Evolutionary conservation across 805 yeast species (phyloP), one percentile per base, ranked within the genome.

Genomic region (Lipomyces spencermartinsiae): DNA sequence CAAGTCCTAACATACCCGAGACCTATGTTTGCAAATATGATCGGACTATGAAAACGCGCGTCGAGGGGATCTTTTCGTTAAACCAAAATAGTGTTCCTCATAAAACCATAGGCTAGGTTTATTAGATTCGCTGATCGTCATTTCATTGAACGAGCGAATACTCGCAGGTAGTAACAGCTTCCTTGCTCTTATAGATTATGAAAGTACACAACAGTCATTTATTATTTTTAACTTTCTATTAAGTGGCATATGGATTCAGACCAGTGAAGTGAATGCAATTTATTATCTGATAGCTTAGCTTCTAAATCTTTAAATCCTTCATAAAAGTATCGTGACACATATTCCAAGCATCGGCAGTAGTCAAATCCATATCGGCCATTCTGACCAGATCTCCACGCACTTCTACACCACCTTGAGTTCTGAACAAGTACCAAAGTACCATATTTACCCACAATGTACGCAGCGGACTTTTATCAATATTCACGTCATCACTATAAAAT

Each of bases 361-460:
- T 16, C 46, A 14, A 2, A 39, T 39, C 46, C 46, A 12, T 39
- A 39, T 39, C 46, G 46, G 63, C 49, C 63, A 35, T n/a, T 33
- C 54, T 46, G 33, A 53, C 43, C n/a, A 61, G 12, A 10, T 51
- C 29, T 14, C 63, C 63, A 12, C 39, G 37, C 19, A 19, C 16
- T n/a, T 61, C 63, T 29, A 53, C 39, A 43, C 63, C 63, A 29
- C 63, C 63, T n/a, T 19, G 19, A 22, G 58, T 58, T 9, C 63
- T 37, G 58, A 61, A 61, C 19, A 61, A 43, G 31, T 62, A 56
- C 60, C 43, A 55, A 46, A 62, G 16, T 31, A 56, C 46, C 56
- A 62, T 62, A 29, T 62, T 62, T 14, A 22, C 54, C 61, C 61
- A 62, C 55, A 62, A 53, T 22, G 43, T 16, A 33, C 58, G 19